These are phyloP conservation scores for Pelargonium fulgidum DNA, from an alignment of 441 rosid genomes.

Conservation along the genomic window DNA sequence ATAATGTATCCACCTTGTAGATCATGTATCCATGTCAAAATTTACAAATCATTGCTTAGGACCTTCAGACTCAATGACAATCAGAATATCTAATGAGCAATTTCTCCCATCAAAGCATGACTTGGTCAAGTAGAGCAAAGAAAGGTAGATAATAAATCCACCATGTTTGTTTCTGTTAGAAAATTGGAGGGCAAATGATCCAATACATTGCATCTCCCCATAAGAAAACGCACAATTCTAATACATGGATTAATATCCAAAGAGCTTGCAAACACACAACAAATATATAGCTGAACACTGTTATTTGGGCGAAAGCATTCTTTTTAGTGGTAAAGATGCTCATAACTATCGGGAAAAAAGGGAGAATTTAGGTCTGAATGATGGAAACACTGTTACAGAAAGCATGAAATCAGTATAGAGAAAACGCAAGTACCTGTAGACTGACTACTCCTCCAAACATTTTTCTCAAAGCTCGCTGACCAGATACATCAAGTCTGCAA, in stretches of 20 bases:
- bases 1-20: too few relatives aligned
- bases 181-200: background rate
- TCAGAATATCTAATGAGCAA: background rate
- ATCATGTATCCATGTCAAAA: background rate
- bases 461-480: constrained; percentile 59
- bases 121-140: too few relatives aligned
- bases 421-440: constrained; percentile 3
- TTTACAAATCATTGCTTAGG: background rate
- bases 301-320: background rate
- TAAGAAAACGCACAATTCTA: background rate
- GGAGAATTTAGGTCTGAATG: background rate
- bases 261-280: too few relatives aligned
- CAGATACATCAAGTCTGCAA: constrained; percentile 68
- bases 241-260: too few relatives aligned
- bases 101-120: background rate
- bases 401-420: background rate
- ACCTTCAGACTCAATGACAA: background rate
- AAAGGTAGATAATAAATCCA: too few relatives aligned
- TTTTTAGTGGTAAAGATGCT: background rate
- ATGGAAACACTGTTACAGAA: background rate
- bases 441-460: constrained; percentile 54
- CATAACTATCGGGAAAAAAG: background rate
- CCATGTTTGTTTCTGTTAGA: too few relatives aligned
- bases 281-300: background rate
- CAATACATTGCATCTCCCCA: background rate